Evolutionary conservation across 2,329 filamentous ascomycete genomes (phyloP), one percentile per base, ranked within the genome.

Genomic region (Chaetomium globosum): DNA sequence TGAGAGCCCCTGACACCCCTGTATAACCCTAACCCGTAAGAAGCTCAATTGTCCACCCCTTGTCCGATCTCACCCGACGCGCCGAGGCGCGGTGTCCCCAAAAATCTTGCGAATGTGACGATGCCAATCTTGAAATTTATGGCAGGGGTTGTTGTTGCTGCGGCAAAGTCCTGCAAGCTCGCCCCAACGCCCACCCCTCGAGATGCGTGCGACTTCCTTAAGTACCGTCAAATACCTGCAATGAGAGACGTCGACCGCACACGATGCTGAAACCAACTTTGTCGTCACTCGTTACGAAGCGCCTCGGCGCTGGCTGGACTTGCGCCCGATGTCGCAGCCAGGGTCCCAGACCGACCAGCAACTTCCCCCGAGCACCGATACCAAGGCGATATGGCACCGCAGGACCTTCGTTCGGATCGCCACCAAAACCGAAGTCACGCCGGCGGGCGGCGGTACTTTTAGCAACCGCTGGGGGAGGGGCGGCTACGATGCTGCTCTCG

Each of bases 391-490:
- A 71, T 68, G 65, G 63, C 51, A 67, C 54, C 43, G 31, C 48
- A 39, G 4, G 53, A 33, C 56, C 68, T 26, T 54, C 65, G 55
- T 63, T 59, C 19, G 19, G 54, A 21, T 3, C 52, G 13, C 7
- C 48, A 4, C 52, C 67, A 12, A 67, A 57, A 39, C 28, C 66
- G 21, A 69, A 64, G 52, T 48, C 69, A 2, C 65, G 67, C 6
- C 69, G 68, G 26, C 66, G 67, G 46, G 64, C 72, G 19, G 72
- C 70, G 9, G 72, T 85, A 19, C 73, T 86, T 31, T 78, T 83
- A 48, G 82, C 84, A 16, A 82, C 84, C 6, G 78, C 80, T 1
- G 82, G 83, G 19, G 81, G 78, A n/a, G 83, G 79, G 2, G 77
- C 80, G 10, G 79, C 80, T 12, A 80, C 79, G n/a, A 79, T 80